Percentiles rank a stretch among this genome's conserved stretches.
Evolutionary conservation across 371 early-diverging fungal genomes (phyloP).

Genomic region (Lichtheimia hyalospora): DNA sequence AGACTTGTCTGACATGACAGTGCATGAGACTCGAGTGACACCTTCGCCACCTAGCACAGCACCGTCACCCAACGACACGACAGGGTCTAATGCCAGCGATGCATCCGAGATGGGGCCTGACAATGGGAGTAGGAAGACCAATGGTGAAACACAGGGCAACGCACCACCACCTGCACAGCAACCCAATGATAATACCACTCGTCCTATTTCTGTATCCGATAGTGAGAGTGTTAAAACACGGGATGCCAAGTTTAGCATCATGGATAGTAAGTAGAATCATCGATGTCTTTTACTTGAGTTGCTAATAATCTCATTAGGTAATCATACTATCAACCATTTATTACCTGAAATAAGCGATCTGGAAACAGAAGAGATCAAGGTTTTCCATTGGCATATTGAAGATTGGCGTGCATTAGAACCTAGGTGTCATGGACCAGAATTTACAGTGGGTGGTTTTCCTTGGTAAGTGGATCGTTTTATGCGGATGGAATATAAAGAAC

Average conservation of each 20-base stretch:
- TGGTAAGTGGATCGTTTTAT: constrained; percentile 42
- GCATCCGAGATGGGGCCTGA: constrained; percentile 22
- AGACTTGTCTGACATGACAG: constrained; percentile 14
- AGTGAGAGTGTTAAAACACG: constrained; percentile 13
- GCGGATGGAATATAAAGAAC: no score
- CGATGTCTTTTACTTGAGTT: neutral
- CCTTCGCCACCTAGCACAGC: constrained; percentile 15
- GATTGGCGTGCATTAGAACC: constrained; percentile 56
- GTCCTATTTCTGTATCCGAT: constrained; percentile 8
- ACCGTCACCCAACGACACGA: constrained; percentile 18
- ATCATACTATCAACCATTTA: constrained; percentile 28
- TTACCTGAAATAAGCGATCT: constrained; percentile 40
- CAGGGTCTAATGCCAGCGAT: constrained; percentile 20
- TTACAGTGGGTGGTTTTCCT: constrained; percentile 58
- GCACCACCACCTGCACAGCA: neutral
- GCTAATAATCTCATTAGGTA: constrained; percentile 15
- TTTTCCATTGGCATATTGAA: constrained; percentile 59
- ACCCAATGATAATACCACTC: neutral
- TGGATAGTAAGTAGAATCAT: constrained; percentile 12
- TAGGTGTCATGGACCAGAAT: constrained; percentile 56
- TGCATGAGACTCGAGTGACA: constrained; percentile 16
- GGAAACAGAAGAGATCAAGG: constrained; percentile 49
- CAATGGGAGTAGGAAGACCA: neutral
- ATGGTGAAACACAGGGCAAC: neutral
- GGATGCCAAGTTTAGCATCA: constrained; percentile 14